Conservation (phyloP, 495 filamentous ascomycete genomes). For the Podospora tetraspora region DNA sequence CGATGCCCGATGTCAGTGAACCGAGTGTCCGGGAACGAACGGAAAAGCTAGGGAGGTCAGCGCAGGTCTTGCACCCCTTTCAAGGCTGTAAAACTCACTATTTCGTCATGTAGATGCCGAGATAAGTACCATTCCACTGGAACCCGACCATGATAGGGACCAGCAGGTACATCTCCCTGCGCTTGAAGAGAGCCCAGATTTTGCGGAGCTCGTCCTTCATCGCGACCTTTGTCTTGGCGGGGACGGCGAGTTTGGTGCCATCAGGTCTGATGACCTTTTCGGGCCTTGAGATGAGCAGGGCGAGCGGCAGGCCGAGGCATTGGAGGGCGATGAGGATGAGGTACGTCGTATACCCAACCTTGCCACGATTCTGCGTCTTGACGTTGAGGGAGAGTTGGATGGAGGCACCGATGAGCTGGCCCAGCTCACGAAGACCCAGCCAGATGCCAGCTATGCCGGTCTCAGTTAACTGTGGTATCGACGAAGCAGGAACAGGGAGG, state of each 20-base stretch:
- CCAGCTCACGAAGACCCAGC: constrained; percentile 53
- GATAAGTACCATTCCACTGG: constrained; percentile 52
- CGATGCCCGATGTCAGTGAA: constrained; percentile 43
- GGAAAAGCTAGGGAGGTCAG: constrained; percentile 34
- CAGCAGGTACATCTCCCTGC: constrained; percentile 47
- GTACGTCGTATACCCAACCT: constrained; percentile 51
- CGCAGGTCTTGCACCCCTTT: not conserved
- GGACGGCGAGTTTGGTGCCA: constrained; percentile 37
- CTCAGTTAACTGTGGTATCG: not conserved
- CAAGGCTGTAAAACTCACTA: constrained; percentile 26
- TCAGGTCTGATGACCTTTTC: constrained; percentile 51
- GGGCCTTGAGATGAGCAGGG: constrained; percentile 47
- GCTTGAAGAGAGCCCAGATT: constrained; percentile 41
- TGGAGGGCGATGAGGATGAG: constrained; percentile 51
- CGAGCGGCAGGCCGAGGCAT: constrained; percentile 47
- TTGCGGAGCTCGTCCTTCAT: constrained; percentile 42
- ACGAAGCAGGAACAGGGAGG: not conserved
- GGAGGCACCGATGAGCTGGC: constrained; percentile 51
- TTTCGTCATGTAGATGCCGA: constrained; percentile 54
- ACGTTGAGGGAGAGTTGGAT: constrained; percentile 53
- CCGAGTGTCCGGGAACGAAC: constrained; percentile 51
- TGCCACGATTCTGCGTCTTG: constrained; percentile 41
- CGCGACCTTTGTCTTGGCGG: constrained; percentile 36
- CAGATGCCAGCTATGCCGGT: constrained; percentile 44
- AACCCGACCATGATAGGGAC: constrained; percentile 52